Conservation (phyloP, 345 rosid species). For the Hibiscus tridactylites region DNA sequence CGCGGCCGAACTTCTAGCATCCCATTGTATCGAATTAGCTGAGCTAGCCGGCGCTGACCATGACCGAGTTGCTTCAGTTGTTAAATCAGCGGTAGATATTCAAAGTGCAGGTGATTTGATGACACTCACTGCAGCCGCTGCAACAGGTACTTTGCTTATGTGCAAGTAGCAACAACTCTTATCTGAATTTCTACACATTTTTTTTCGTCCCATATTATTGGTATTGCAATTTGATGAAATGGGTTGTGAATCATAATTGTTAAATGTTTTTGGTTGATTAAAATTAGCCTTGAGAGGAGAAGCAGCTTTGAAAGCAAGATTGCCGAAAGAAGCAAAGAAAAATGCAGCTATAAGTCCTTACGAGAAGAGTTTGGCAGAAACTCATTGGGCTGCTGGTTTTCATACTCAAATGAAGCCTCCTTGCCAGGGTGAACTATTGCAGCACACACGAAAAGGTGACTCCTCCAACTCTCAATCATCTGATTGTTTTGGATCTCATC, state of each 20-base stretch:
- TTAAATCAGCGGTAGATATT: slow-evolving; percentile 74
- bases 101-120: slow-evolving; percentile 55
- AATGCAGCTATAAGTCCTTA: slow-evolving; percentile 78
- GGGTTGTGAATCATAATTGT: background rate
- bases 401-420: slow-evolving; percentile 27
- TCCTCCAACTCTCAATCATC: slow-evolving; percentile 18
- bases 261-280: background rate
- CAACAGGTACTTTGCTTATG: slow-evolving; percentile 59
- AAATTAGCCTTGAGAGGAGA: slow-evolving; percentile 79
- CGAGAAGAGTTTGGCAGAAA: slow-evolving; percentile 48
- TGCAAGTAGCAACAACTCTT: background rate
- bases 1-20: slow-evolving; percentile 81
- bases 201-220: background rate
- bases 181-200: background rate
- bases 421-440: slow-evolving; percentile 67
- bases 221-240: background rate
- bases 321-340: slow-evolving; percentile 83
- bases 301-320: slow-evolving; percentile 65
- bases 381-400: slow-evolving; percentile 32
- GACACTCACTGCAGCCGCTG: slow-evolving; percentile 95
- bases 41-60: slow-evolving; percentile 73
- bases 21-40: slow-evolving; percentile 82
- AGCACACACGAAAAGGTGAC: slow-evolving; percentile 61
- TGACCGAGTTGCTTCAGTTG: slow-evolving; percentile 60
- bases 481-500: background rate